Evolutionary conservation across 495 filamentous ascomycete genomes (phyloP), one percentile per base, ranked within the genome.

Genomic region (Neurospora sp.): DNA sequence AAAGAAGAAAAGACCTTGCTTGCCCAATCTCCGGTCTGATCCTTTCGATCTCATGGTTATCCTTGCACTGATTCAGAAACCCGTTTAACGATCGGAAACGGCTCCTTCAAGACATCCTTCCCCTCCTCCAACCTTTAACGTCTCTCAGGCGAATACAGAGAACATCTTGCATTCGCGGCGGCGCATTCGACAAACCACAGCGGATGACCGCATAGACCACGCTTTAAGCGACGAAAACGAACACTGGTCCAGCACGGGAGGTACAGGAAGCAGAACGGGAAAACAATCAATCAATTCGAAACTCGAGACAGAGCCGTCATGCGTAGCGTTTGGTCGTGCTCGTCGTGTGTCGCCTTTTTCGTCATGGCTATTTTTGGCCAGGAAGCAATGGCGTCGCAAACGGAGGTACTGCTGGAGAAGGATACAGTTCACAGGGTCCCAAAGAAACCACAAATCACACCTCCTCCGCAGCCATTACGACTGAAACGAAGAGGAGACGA

Each of bases 391-490:
- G 77, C 76, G 66, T 75, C 76, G 73, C 78, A 76, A 44, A 70
- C 70, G 38, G 72, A 37, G 74, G 37, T 23, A 72, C 49, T 72
- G 72, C 9, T 70, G 37, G 31, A 49, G 73, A 75, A 70, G 10
- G 74, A 79, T 69, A 49, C 80, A 9, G 54, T 81, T 12, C 84
- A 82, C 40, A 75, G 78, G 70, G 72, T 85, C 18, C 76, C 82
- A 20, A 86, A 86, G 75, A 80, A 66, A 9, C 54, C 54, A 66
- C 27, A 66, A 10, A 66, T 18, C 54, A 66, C 54, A 66, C 54
- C 27, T 66, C 54, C 54, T 66, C 54, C 78, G 14, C 77, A 79
- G 37, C 54, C 54, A 74, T 79, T 39, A 83, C 81, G 23, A 49
- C 75, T 44, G 73, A 75, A 11, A 70, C 74, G 38, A 16, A 73